Percentiles rank a stretch among this genome's conserved stretches.
phyloP scores from a whole-genome alignment of 2,329 filamentous ascomycete species.

The Colletotrichum chlorophyti region DNA sequence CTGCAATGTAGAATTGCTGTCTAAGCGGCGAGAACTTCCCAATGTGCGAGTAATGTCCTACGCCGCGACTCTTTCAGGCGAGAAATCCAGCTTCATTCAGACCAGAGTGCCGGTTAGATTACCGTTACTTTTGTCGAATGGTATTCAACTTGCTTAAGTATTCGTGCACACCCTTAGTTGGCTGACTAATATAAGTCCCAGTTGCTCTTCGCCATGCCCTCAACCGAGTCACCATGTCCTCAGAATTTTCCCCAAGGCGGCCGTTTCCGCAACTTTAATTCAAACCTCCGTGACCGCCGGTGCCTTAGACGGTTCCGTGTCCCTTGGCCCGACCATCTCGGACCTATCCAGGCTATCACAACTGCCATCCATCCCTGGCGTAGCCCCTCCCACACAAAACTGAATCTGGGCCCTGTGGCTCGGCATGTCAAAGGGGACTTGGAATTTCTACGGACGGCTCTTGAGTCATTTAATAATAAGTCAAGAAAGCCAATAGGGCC shows the following conservation, averaged over 20 bases:
- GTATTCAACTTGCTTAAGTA: no score
- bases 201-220: no score
- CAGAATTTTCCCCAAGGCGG: neutral
- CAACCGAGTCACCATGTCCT: neutral
- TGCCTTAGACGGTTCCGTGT: constrained; percentile 18
- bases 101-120: no score
- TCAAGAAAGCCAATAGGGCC: constrained; percentile 43
- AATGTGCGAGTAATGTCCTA: no score
- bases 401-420: constrained; percentile 50
- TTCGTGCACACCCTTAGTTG: no score
- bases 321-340: constrained; percentile 14
- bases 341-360: constrained; percentile 47
- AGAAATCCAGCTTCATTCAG: no score
- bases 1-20: no score
- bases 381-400: constrained; percentile 42
- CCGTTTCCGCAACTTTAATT: neutral
- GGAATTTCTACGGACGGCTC: constrained; percentile 49
- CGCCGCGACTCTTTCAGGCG: no score
- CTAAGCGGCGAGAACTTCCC: no score
- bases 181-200: no score
- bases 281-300: neutral
- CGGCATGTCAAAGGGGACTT: constrained; percentile 52
- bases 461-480: constrained; percentile 52
- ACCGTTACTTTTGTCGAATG: no score
- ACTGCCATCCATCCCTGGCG: constrained; percentile 47